Evolutionary conservation across 257 asterid genomes (phyloP), one percentile per base, ranked within the genome.

Genomic region (Petunia axillaris): DNA sequence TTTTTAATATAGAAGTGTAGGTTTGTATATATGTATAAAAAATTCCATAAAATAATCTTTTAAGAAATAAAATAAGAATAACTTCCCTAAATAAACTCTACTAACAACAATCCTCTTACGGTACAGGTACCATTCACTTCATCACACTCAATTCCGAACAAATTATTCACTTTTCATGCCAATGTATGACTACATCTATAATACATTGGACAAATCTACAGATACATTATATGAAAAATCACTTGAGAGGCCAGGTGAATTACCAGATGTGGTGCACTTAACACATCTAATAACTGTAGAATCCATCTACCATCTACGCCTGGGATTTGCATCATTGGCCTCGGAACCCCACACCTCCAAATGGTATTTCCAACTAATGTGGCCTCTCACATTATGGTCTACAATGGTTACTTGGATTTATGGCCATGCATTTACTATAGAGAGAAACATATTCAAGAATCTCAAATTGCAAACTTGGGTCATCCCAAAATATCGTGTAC

Each of bases 161-260:
- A 84, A 84, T 66, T 84, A 84, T 57, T 81, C 81, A 1, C 79
- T 84, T 48, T 84, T 84, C 67, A 84, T 84, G 87, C 87, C 87
- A 11, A 54, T 84, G 64, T 84, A 84, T n/a, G 87, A 84, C 54
- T 81, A 84, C 65, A 16, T 84, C 38, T 84, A 84, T 10, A 80
- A 81, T 16, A 84, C 87, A 0, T 39, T 48, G 76, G 87, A 84
- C 81, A 81, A 66, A 60, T 73, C 85, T 2, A 1, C 85, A 6
- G 85, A 81, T 41, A 44, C 80, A 6, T 63, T 84, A 6, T 54
- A 84, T 9, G 81, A 84, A 64, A 84, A 52, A 15, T 57, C 87
- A 44, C 75, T 84, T 3, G 36, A 78, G 35, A 84, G 85, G 41
- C 35, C 40, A 64, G 83, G 79, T 46, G 87, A 84, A 38, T 35